phyloP scores from a whole-genome alignment of 2,329 filamentous ascomycete species.

The Berkeleyomyces basicola region DNA sequence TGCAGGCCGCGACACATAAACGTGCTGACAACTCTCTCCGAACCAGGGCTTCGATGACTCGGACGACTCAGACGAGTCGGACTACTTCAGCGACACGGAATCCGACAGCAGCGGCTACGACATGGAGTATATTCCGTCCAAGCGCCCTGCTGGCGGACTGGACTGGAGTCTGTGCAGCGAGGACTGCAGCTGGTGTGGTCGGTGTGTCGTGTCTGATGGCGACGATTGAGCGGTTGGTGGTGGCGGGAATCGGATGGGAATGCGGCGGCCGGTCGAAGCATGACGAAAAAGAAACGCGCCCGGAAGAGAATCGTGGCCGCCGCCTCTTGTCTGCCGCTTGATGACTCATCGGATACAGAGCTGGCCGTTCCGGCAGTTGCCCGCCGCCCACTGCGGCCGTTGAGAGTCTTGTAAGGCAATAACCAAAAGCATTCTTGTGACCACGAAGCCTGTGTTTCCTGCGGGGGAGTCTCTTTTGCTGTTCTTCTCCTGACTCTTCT shows the following conservation, averaged over 20 bases:
- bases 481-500: not conserved
- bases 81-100: no score
- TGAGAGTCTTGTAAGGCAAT: not conserved
- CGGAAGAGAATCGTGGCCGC: no score
- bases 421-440: not conserved
- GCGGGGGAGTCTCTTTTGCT: not conserved
- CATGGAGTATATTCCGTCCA: not conserved
- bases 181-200: not conserved
- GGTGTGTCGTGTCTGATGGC: not conserved
- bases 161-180: constrained; percentile 2
- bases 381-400: not conserved
- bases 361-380: not conserved
- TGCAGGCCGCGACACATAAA: no score
- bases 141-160: not conserved
- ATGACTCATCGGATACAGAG: not conserved
- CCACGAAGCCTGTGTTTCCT: no score
- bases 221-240: no score
- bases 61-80: not conserved
- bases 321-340: no score
- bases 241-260: no score
- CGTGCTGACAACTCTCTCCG: not conserved
- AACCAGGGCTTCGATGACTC: not conserved
- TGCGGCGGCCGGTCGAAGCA: no score
- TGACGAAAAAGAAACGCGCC: no score
- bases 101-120: not conserved